These are phyloP conservation scores for Penicillium sp. DNA, from an alignment of 2,329 filamentous ascomycete species.

Conservation along the genomic window DNA sequence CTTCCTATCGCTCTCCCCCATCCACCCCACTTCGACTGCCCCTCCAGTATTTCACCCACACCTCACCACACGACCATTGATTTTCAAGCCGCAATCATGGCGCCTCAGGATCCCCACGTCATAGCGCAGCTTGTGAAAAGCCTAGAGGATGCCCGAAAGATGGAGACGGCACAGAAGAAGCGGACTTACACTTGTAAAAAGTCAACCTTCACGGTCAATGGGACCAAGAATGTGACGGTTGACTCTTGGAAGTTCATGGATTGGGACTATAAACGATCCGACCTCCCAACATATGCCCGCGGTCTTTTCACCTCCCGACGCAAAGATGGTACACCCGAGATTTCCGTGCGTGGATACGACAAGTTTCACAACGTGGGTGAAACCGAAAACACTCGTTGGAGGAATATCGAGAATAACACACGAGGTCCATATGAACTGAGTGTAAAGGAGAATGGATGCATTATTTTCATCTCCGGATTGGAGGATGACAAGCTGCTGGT, in stretches of 20 bases:
- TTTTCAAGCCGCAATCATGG: conserved; percentile 10
- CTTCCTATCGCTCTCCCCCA: conserved; percentile 3
- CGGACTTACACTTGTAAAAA: conserved; percentile 73
- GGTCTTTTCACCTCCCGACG: conserved; percentile 86
- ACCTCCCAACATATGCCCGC: conserved; percentile 87
- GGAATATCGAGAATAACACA: conserved; percentile 71
- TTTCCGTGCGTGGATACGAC: conserved; percentile 88
- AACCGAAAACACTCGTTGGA: conserved; percentile 78
- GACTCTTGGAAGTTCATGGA: conserved; percentile 93
- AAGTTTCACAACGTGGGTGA: conserved; percentile 98
- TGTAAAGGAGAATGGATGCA: conserved; percentile 98
- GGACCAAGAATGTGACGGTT: conserved; percentile 65
- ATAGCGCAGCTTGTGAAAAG: conserved; percentile 64
- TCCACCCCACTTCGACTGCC: conserved; percentile 10
- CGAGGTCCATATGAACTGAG: conserved; percentile 90
- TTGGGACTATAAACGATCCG: conserved; percentile 87
- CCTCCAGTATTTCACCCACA: neutral
- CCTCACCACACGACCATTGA: neutral
- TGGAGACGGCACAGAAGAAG: conserved; percentile 52
- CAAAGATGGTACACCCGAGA: conserved; percentile 66
- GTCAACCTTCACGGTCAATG: conserved; percentile 70
- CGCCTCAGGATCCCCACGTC: conserved; percentile 65
- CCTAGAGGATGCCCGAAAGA: conserved; percentile 55
- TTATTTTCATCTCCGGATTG: conserved; percentile 92
- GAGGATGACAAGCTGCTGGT: conserved; percentile 87